Base-by-base conservation (phyloP, 2,329 filamentous ascomycete species). In the Fusarium secorum region DNA sequence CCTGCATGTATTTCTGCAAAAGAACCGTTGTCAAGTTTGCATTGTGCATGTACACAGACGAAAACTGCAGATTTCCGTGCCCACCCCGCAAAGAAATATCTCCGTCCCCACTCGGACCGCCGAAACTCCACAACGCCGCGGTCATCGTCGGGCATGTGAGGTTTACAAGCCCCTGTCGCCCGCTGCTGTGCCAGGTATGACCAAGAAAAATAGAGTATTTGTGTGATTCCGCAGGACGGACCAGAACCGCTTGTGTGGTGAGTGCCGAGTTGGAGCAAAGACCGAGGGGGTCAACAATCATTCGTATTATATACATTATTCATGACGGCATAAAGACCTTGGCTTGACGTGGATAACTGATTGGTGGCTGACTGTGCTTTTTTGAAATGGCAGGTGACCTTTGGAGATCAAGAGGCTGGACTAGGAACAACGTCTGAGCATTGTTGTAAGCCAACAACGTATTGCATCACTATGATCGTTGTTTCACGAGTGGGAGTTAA, bases 101-200 rank as follows among this genome's bases (percentile, higher is more conserved):
- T 24, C 55, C 56, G 64, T 66, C 18, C 49, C 73, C 73, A 70
- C 73, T 59, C 73, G 73, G 73, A 30, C 66, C 69, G 46, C 55
- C 45, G 52, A 63, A 51, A 48, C 60, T 46, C 73, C 74, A 74
- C 74, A 56, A 64, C 57, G 71, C 74, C 63, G 68, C 74, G 73
- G 74, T 60, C 73, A 74, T 60, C 60, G 57, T 73, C 74, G 74
- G 74, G 63, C 61, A 62, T 72, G 64, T 64, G 59, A 58, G 56
- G 60, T 49, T 44, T 33, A 41, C 46, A 55, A 46, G 48, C 55
- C 28, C 18, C 28, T 48, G 42, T 32, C 15, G 14, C 30, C 44
- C 35, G 30, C 28, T 36, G 26, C 35, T 39, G 60, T 26, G 33
- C 30, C 35, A 48, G 52, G 18, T 52, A 39, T 62, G 60, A 35